Evolutionary conservation across 768 basidiomycete genomes (phyloP).

Genomic region (Lactarius akahatsu): DNA sequence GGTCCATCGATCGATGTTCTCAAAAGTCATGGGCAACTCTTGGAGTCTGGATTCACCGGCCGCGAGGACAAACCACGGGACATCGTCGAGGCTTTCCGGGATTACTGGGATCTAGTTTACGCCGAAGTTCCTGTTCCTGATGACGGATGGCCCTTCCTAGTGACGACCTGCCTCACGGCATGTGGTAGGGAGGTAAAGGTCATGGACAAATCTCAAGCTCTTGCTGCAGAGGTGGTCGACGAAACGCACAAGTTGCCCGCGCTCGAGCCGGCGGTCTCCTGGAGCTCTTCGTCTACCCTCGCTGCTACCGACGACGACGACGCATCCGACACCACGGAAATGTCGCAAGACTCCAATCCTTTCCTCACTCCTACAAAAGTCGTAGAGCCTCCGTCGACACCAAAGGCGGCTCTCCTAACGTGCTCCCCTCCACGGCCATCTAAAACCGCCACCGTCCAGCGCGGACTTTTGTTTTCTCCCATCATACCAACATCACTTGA

Average conservation of each 20-base stretch:
- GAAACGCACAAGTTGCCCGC: background rate
- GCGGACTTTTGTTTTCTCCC: slow-evolving; percentile 15
- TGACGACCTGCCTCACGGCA: slow-evolving; percentile 40
- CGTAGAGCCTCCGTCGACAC: slow-evolving; percentile 20
- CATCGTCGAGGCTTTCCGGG: slow-evolving; percentile 52
- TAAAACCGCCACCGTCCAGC: slow-evolving; percentile 18
- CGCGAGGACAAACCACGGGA: slow-evolving; percentile 47
- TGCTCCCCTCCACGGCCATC: slow-evolving; percentile 27
- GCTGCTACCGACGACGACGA: slow-evolving; percentile 18
- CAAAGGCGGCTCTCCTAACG: slow-evolving; percentile 8
- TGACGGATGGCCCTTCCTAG: slow-evolving; percentile 54
- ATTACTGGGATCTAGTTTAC: slow-evolving; percentile 60
- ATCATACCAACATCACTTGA: slow-evolving; percentile 25
- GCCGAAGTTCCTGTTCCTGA: slow-evolving; percentile 42
- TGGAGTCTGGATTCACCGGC: slow-evolving; percentile 59
- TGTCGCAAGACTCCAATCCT: slow-evolving; percentile 17
- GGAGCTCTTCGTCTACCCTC: slow-evolving; percentile 26
- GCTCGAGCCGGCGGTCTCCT: slow-evolving; percentile 15
- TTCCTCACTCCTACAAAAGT: background rate
- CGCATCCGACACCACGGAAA: slow-evolving; percentile 13
- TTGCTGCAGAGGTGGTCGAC: background rate
- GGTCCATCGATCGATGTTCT: slow-evolving; percentile 44
- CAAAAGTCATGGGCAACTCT: slow-evolving; percentile 46
- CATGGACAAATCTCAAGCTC: slow-evolving; percentile 14
- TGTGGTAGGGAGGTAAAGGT: slow-evolving; percentile 23